Conservation (phyloP, 805 yeast genomes). For the Suhomyces sp. region DNA sequence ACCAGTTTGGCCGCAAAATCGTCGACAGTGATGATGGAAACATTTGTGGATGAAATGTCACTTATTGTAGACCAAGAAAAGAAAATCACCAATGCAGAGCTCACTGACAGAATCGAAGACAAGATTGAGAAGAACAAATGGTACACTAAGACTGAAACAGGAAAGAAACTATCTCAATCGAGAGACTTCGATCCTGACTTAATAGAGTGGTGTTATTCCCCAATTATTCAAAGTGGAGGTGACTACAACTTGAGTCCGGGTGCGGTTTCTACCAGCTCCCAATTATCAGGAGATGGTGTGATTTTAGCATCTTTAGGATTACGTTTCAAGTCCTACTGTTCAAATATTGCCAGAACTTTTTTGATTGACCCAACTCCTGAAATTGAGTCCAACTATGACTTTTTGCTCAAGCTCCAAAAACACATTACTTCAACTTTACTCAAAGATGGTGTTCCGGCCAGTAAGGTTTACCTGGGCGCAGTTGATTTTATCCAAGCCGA, state of each 20-base stretch:
- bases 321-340: constrained; percentile 84
- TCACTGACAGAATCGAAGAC: constrained; percentile 75
- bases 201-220: constrained; percentile 92
- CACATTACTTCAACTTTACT: constrained; percentile 54
- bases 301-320: constrained; percentile 82
- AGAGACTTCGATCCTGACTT: constrained; percentile 69
- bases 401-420: constrained; percentile 66
- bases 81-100: constrained; percentile 66
- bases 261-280: constrained; percentile 69
- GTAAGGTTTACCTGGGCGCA: constrained; percentile 64
- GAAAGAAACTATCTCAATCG: constrained; percentile 51
- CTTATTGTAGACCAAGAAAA: constrained; percentile 82
- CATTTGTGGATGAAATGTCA: constrained; percentile 85
- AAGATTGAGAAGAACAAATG: constrained; percentile 75
- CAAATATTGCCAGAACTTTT: constrained; percentile 84
- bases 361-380: constrained; percentile 83
- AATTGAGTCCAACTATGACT: constrained; percentile 77
- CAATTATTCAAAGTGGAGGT: constrained; percentile 87
- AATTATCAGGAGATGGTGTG: constrained; percentile 67
- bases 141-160: constrained; percentile 51
- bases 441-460: constrained; percentile 68
- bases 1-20: constrained; percentile 73
- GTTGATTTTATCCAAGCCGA: constrained; percentile 52
- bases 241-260: constrained; percentile 81
- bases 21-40: constrained; percentile 75